Percentiles rank a stretch among this genome's conserved stretches.
Conservation (phyloP, 208 protist species). For the Angomonas ambiguus region DNA sequence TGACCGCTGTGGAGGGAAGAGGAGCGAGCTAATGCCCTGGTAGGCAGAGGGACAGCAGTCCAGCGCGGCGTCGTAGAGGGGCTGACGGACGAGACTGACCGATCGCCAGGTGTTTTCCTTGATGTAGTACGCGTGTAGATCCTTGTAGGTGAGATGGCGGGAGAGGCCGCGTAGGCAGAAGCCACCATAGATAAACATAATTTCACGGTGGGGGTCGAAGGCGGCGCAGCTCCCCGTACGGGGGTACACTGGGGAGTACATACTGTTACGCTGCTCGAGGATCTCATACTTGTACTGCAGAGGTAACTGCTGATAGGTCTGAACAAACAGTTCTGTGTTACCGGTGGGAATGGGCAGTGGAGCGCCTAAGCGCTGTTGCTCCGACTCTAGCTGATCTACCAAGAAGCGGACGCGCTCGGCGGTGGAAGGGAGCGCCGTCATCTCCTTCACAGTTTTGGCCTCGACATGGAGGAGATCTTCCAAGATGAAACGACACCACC, state of each 20-base stretch:
- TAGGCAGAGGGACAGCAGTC: not conserved
- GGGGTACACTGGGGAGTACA: not conserved
- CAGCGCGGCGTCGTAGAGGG: not conserved
- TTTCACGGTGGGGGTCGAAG: not conserved
- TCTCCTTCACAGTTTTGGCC: too few species aligned
- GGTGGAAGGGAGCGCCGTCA: too few species aligned
- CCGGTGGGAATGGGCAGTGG: not conserved
- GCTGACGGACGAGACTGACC: not conserved
- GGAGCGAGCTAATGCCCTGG: too few species aligned
- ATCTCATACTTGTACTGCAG: not conserved
- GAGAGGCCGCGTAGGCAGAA: not conserved
- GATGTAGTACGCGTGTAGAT: not conserved
- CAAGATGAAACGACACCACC: too few species aligned
- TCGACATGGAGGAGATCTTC: too few species aligned
- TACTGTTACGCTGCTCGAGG: not conserved
- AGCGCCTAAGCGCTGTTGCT: too few species aligned
- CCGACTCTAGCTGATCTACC: too few species aligned
- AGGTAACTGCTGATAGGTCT: not conserved
- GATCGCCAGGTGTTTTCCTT: not conserved
- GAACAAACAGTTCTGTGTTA: not conserved
- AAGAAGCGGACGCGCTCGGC: too few species aligned
- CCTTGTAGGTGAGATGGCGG: not conserved
- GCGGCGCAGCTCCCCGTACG: not conserved
- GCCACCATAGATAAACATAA: not conserved
- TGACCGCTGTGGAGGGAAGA: not conserved